Evolutionary conservation across 2,329 filamentous ascomycete genomes (phyloP).

Genomic region (Alternaria solani): DNA sequence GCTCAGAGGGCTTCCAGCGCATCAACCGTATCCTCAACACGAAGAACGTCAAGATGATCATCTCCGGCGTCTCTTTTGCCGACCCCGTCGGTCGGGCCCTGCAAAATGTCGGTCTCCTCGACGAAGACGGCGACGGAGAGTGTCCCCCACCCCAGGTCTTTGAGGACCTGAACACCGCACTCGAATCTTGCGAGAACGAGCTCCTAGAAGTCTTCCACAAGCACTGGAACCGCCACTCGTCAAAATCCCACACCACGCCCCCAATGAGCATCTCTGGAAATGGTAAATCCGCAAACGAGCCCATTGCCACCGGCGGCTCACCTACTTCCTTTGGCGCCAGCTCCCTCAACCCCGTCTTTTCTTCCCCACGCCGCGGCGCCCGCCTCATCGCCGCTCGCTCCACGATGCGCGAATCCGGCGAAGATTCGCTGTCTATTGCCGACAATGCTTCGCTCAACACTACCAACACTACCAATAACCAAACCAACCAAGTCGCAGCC

Average conservation of each 20-base stretch:
- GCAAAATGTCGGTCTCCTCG: constrained; percentile 82
- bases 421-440: constrained; percentile 23
- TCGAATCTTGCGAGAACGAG: constrained; percentile 95
- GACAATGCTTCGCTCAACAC: constrained; percentile 17
- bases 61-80: constrained; percentile 82
- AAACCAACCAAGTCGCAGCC: background rate
- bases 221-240: constrained; percentile 44
- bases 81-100: constrained; percentile 80
- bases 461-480: background rate
- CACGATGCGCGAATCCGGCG: constrained; percentile 68
- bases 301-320: constrained; percentile 30
- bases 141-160: constrained; percentile 69
- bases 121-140: constrained; percentile 71
- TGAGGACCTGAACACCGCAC: constrained; percentile 87
- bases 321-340: constrained; percentile 38
- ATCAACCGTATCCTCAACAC: constrained; percentile 84
- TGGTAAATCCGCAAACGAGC: constrained; percentile 16
- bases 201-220: constrained; percentile 72
- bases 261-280: constrained; percentile 45
- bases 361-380: constrained; percentile 81
- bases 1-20: constrained; percentile 91
- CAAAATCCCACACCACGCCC: constrained; percentile 52
- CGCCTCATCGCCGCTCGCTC: constrained; percentile 80
- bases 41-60: constrained; percentile 79
- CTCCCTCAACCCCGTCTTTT: constrained; percentile 64